A percentile compares a stretch with the other conserved stretches of the same genome.
Evolutionary conservation across 2,329 filamentous ascomycete species (phyloP).

Genomic region (Rachicladosporium sp.): DNA sequence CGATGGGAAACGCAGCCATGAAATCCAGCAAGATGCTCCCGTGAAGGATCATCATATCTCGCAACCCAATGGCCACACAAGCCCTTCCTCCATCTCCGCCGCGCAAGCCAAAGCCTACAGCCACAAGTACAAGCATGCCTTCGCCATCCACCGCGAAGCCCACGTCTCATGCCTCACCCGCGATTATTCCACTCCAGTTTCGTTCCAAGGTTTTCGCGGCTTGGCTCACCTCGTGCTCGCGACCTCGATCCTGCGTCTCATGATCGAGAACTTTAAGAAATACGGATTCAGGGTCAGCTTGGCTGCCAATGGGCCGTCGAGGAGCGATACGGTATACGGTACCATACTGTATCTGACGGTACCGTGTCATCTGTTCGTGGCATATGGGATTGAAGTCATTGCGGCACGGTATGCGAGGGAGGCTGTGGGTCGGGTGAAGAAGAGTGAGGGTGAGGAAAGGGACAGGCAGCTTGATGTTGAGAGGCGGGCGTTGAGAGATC

Average conservation of each 20-base stretch:
- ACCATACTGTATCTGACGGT: conserved; percentile 72
- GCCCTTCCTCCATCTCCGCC: too few relatives aligned
- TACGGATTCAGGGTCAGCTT: conserved; percentile 93
- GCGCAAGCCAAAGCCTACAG: conserved; percentile 4
- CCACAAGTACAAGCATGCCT: conserved; percentile 81
- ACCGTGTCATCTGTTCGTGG: conserved; percentile 79
- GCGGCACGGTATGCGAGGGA: conserved; percentile 68
- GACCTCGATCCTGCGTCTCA: conserved; percentile 81
- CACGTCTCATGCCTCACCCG: conserved; percentile 75
- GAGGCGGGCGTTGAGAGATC: conserved; percentile 11
- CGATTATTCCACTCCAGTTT: too few relatives aligned
- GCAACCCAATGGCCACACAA: too few relatives aligned
- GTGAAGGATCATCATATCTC: too few relatives aligned
- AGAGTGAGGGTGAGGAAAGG: conserved; percentile 36
- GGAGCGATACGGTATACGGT: conserved; percentile 63
- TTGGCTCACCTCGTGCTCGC: conserved; percentile 90
- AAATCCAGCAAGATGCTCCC: too few relatives aligned
- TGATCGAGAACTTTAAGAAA: conserved; percentile 91
- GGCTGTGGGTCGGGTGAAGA: conserved; percentile 46
- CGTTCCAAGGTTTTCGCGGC: conserved; percentile 63
- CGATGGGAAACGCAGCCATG: too few relatives aligned
- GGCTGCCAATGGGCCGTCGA: conserved; percentile 64
- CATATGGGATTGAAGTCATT: conserved; percentile 76
- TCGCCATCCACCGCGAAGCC: conserved; percentile 63
- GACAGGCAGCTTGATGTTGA: conserved; percentile 42